Conservation (phyloP, 441 rosid species). For the Macaranga tanarius region DNA sequence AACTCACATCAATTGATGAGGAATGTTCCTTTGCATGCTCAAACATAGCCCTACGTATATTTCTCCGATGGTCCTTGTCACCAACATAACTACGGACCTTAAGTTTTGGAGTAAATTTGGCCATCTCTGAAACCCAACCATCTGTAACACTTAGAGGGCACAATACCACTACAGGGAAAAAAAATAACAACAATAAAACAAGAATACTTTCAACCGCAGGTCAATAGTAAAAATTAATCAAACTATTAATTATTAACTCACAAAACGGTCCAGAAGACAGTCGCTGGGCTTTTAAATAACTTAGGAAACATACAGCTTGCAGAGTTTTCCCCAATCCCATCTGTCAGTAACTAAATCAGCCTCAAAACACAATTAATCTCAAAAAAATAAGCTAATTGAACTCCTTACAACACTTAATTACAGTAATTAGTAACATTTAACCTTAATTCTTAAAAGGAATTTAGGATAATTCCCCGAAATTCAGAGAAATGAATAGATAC, state of each 20-base stretch:
- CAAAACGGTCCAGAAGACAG: slow-evolving; percentile 63
- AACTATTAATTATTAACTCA: slow-evolving; percentile 41
- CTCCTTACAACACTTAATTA: neutral
- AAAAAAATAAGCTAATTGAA: neutral
- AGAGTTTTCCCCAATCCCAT: slow-evolving; percentile 94
- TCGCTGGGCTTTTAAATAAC: slow-evolving; percentile 66
- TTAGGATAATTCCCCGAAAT: neutral
- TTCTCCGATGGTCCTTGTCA: slow-evolving; percentile 57
- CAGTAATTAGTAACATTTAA: neutral
- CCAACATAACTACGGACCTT: slow-evolving; percentile 75
- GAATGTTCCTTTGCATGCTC: slow-evolving; percentile 42
- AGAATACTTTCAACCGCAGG: neutral
- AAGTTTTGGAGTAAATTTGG: slow-evolving; percentile 64
- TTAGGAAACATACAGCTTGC: slow-evolving; percentile 72
- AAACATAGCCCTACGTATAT: slow-evolving; percentile 48
- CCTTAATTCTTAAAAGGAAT: neutral
- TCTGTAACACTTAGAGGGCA: slow-evolving; percentile 89
- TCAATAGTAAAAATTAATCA: slow-evolving; percentile 3
- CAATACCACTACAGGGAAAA: slow-evolving; percentile 57
- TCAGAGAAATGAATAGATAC: neutral
- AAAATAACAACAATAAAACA: slow-evolving; percentile 16
- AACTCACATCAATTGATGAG: slow-evolving; percentile 43
- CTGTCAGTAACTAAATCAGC: slow-evolving; percentile 38
- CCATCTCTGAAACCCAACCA: slow-evolving; percentile 81
- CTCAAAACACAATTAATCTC: slow-evolving; percentile 16